Evolutionary conservation across 2,329 filamentous ascomycete genomes (phyloP).

Genomic region (Hymenoscyphus salicellus): DNA sequence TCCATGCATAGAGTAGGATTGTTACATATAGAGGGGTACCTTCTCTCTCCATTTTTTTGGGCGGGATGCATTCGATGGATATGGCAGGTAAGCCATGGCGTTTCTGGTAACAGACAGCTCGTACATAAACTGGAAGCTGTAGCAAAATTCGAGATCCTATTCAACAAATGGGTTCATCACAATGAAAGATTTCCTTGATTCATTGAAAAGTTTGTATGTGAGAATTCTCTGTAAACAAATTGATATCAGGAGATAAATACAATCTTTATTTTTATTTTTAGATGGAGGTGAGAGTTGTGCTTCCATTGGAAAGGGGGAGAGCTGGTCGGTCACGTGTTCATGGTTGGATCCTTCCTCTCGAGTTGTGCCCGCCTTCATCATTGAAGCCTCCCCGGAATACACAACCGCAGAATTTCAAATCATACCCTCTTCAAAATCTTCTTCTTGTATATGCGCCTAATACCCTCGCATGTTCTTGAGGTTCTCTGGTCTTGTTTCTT

Average conservation of each 20-base stretch:
- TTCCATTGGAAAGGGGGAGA: not conserved
- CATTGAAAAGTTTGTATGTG: not conserved
- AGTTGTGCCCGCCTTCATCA: not conserved
- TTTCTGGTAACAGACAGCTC: constrained; percentile 1
- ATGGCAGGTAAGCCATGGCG: not conserved
- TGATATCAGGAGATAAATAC: not conserved
- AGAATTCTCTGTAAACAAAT: not conserved
- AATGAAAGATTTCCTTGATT: constrained; percentile 1
- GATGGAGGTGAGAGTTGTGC: not conserved
- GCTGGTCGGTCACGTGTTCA: not conserved
- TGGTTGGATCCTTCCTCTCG: not conserved
- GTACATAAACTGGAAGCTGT: constrained; percentile 1
- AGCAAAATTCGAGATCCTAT: constrained; percentile 3
- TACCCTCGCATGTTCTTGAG: not conserved
- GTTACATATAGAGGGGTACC: not conserved
- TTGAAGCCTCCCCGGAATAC: not conserved
- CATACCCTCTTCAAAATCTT: not conserved
- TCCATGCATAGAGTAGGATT: not conserved
- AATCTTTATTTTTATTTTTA: not conserved
- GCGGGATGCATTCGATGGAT: not conserved
- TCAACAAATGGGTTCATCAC: not conserved
- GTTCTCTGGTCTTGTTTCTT: not conserved
- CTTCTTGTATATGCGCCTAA: not conserved
- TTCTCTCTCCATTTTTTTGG: not conserved
- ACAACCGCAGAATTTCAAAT: not conserved